Base-by-base conservation (phyloP, 2,329 filamentous ascomycete species). In the Diaporthe velutina region DNA sequence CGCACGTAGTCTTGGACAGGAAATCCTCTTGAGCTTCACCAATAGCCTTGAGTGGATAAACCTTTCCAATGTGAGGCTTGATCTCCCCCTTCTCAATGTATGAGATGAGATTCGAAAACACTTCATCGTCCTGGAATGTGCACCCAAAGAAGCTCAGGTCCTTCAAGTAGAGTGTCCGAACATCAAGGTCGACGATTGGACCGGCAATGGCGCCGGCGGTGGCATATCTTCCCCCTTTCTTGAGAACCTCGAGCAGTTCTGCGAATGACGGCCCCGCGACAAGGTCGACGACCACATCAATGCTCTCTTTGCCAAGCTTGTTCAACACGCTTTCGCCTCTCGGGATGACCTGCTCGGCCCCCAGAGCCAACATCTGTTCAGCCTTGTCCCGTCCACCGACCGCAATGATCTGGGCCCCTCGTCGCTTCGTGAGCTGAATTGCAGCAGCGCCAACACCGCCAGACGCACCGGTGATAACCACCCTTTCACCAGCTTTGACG, bases 91-190 rank as follows among this genome's bases (percentile, higher is more conserved):
- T 30, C 33, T 58, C 55, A 15, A 58, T 58, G 30, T 58, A 58
- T 28, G 55, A 58, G 55, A 58, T 58, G 15, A 58, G 10, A 15
- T 38, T 58, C 30, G 55, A 4, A 38, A 58, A 58, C 3, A 58
- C 55, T 17, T 35, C 17, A 19, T 58, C 55, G 5, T 58, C 55
- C 10, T 58, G 55, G 30, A 58, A 58, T 2, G 55, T 58, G 12
- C 55, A 58, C 9, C 55, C 55, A 13, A 35, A 58, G 33, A 58
- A 58, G 55, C 55, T 58, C 8, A 58, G 30, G 38, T 58, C 55
- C 33, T 58, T 58, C 7, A 58, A 17, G 9, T 58, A 58, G 7
- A 58, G 10, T 13, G 15, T 58, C 6, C 55, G 55, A n/a, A 58
- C 55, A 17, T 58, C 55, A 7, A 58, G 55, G 12, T 58, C 55